phyloP scores from a whole-genome alignment of 2,329 filamentous ascomycete genomes.

The Grosmannia huntii region DNA sequence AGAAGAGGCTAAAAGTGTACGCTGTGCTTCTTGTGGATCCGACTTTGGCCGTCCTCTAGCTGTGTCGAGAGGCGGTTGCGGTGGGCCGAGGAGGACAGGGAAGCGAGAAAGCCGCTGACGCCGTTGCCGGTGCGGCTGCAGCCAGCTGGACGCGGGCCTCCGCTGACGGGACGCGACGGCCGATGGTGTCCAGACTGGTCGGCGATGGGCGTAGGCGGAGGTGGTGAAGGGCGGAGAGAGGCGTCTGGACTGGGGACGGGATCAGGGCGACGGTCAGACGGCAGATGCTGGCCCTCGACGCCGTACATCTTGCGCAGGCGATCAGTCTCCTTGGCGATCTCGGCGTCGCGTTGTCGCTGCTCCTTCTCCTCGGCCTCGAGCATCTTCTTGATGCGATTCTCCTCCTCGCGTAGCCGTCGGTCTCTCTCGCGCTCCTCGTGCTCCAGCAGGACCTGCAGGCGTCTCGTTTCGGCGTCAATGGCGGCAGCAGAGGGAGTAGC shows the following conservation, averaged over 20 bases:
- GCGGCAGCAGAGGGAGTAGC: constrained; percentile 25
- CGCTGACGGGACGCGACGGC: constrained; percentile 35
- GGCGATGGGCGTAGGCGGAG: constrained; percentile 16
- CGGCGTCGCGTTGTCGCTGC: constrained; percentile 38
- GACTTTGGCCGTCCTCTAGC: constrained; percentile 9
- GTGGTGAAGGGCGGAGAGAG: constrained; percentile 20
- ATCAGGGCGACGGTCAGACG: constrained; percentile 12
- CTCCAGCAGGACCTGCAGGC: constrained; percentile 47
- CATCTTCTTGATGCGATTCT: constrained; percentile 49
- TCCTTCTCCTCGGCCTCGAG: constrained; percentile 54
- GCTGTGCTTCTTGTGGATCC: constrained; percentile 22
- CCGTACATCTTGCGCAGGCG: constrained; percentile 59
- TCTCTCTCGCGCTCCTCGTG: constrained; percentile 40
- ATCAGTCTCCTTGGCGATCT: constrained; percentile 71
- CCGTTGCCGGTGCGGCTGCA: background rate
- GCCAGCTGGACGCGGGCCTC: constrained; percentile 21
- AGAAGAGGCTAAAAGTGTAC: constrained; percentile 15
- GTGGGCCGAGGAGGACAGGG: background rate
- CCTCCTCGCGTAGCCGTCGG: constrained; percentile 40
- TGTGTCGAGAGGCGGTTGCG: background rate
- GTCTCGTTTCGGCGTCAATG: constrained; percentile 65
- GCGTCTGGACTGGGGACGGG: constrained; percentile 4
- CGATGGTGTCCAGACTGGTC: constrained; percentile 5
- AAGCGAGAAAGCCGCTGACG: constrained; percentile 6
- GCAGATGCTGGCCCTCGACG: constrained; percentile 32